phyloP scores from a whole-genome alignment of 140 eudicot genomes.

The Stevia rebaudiana region DNA sequence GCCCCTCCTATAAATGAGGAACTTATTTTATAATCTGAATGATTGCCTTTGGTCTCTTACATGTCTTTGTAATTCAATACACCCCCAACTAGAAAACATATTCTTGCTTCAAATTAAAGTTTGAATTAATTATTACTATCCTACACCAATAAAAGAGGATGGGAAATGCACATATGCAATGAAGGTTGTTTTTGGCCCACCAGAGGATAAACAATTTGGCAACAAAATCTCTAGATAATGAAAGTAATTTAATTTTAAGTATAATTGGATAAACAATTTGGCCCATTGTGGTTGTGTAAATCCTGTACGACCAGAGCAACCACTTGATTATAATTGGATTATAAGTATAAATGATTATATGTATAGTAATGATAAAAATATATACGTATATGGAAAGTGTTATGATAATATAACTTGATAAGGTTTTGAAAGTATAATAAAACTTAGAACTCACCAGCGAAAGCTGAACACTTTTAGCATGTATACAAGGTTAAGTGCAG shows the following conservation, averaged over 20 bases:
- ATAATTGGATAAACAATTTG: no score
- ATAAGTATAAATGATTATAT: no score
- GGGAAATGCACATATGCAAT: slow-evolving; percentile 1
- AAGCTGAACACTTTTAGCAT: no score
- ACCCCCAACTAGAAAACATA: slow-evolving; percentile 12
- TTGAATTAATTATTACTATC: neutral
- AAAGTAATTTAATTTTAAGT: neutral
- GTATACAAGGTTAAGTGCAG: no score
- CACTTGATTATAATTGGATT: no score
- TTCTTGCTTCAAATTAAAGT: slow-evolving; percentile 26
- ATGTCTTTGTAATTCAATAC: slow-evolving; percentile 7
- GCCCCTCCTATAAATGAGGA: slow-evolving; percentile 19
- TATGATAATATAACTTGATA: no score
- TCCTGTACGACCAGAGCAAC: no score
- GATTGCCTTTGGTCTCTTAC: slow-evolving; percentile 7
- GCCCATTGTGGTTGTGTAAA: no score
- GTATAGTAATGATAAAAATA: no score
- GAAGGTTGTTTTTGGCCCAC: neutral
- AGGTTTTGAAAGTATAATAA: no score
- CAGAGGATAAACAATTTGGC: neutral
- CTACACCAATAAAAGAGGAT: slow-evolving; percentile 10
- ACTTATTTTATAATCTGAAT: neutral
- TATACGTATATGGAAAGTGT: no score
- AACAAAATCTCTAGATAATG: neutral
- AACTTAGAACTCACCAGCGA: no score